Conservation (phyloP, 495 filamentous ascomycete species). For the Beverwykella pulmonaria region DNA sequence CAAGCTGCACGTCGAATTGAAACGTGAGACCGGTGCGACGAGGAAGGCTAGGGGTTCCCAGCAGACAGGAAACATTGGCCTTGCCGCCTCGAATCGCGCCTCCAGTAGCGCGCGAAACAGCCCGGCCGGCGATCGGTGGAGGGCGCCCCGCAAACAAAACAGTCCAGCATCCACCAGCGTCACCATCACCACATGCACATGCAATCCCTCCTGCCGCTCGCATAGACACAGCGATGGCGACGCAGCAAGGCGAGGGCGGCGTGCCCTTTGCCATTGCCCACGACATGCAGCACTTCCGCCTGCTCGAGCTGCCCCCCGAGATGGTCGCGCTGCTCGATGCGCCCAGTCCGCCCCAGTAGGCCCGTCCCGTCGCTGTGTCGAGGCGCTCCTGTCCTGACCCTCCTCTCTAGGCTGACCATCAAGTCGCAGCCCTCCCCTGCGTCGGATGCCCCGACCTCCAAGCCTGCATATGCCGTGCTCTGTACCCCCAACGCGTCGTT, state of each 20-base stretch:
- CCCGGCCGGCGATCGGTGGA: constrained; percentile 17
- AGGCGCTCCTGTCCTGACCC: background rate
- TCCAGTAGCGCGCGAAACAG: background rate
- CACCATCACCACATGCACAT: no score
- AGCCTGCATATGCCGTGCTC: constrained; percentile 68
- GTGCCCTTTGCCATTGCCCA: constrained; percentile 67
- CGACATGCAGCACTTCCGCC: constrained; percentile 64
- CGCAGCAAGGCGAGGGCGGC: constrained; percentile 56
- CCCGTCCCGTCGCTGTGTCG: background rate
- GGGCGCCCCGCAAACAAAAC: constrained; percentile 24
- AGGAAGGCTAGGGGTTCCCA: constrained; percentile 10
- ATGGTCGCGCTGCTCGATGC: constrained; percentile 62
- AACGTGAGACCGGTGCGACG: constrained; percentile 14
- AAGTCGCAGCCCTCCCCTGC: constrained; percentile 53
- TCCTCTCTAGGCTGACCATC: constrained; percentile 61
- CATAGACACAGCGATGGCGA: constrained; percentile 59
- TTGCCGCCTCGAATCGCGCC: background rate
- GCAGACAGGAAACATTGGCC: background rate
- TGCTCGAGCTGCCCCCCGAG: constrained; percentile 81
- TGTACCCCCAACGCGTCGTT: constrained; percentile 71
- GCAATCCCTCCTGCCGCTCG: no score
- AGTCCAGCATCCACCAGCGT: background rate
- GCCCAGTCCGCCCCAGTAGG: constrained; percentile 40
- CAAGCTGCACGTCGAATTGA: constrained; percentile 26
- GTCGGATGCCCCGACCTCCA: constrained; percentile 41